Base-by-base conservation (phyloP, 1,139 yeast species). In the Suhomyces anneliseae region DNA sequence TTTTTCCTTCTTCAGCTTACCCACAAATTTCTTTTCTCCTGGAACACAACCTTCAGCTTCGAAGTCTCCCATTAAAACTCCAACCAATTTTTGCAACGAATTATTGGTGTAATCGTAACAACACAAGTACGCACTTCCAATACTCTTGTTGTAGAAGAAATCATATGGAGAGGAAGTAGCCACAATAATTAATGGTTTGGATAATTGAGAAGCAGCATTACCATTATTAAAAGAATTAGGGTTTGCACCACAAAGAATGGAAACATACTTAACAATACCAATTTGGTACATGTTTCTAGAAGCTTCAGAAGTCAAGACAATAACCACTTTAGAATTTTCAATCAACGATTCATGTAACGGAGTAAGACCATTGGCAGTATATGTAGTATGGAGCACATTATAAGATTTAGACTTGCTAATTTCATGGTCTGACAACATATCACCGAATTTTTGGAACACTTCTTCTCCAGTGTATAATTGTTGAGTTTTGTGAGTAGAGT, bases 141-240 rank as follows among this genome's bases (percentile, higher is more conserved):
- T 73, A 42, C 74, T 71, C 43, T 77, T 73, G 53, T 79, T 80
- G 52, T 81, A 78, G 42, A 81, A 78, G 59, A 83, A 78, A 57
- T 82, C 87, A 53, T 81, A 82, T 0, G 89, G 88, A 4, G 85
- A 79, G 54, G 82, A 79, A 0, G 85, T 82, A 2, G 87, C 85
- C n/a, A 82, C 72, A 1, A 81, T 73, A 7, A 83, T 70, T 54
- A 83, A 68, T 4, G 86, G 86, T 52, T 82, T 82, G 9, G 70
- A 53, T 19, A 72, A 53, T 48, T 64, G 69, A 3, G 66, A 53
- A 36, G 52, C 52, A 3, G 53, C 54, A 2, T 59, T 56, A 9
- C 55, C 55, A 40, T 57, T 61, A 34, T 62, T 64, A 41, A 71
- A 64, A 4, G 73, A 62, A 38, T 65, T 57, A 2, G 82, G 79